Evolutionary conservation across 371 early-diverging fungal genomes (phyloP), one percentile per base, ranked within the genome.

Genomic region (Chytridium lagenaria): DNA sequence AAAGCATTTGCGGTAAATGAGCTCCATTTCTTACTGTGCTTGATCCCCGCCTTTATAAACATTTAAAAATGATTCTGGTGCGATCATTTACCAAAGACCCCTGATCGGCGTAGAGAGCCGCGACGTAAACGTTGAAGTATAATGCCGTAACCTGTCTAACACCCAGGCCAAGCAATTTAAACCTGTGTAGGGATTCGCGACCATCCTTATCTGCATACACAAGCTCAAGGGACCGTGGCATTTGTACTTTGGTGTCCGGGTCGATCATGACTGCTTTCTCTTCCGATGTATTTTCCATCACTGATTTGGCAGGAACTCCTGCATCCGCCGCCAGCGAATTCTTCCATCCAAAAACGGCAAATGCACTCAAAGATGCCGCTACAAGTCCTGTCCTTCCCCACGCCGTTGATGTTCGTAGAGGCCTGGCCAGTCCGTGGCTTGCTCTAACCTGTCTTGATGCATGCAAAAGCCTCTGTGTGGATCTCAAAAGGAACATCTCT

Each of bases 61-160:
- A 36, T 39, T 10, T 15, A 15, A 34, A 69, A 31, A 33, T 28
- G 2, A 34, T 28, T 19, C 19, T 28, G n/a, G 23, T 40, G 63
- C 68, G 15, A n/a, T n/a, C n/a, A n/a, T n/a, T n/a, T 22, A 72
- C 73, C 34, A 74, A 59, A 7, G 70, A 26, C 1, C 50, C 70
- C 30, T 40, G 36, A 50, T 74, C 70, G 36, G 70, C 74, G 57
- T 74, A 74, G 22, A 74, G 64, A 19, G 65, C 70, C 15, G 66
- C 70, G 22, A 74, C 74, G 57, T 74, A 74, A 5, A 74, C 74
- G 31, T 69, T 61, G 40, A 74, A 74, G 34, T 70, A 59, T 16
- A 74, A 69, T 10, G 66, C 36, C 7, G 74, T 74, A 15, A 73
- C 74, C 44, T 66, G 66, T 40, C 66, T 37, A 19, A 66, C 66